Percentiles rank a stretch among this genome's conserved stretches.
Conservation (phyloP, 2,329 filamentous ascomycete genomes). For the Biscogniauxia marginata region DNA sequence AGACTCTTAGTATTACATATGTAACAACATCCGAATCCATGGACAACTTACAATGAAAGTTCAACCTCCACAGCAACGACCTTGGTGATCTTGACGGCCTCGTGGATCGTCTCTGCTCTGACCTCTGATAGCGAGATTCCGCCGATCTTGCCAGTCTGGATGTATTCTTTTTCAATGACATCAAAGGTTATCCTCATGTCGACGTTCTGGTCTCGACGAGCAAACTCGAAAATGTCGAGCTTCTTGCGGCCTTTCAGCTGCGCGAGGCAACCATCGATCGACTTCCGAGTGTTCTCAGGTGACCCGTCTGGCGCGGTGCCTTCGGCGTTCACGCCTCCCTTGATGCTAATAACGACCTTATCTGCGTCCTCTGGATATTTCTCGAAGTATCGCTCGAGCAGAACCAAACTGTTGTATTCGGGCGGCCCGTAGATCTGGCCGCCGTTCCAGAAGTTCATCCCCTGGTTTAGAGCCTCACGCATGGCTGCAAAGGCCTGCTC, state of each 20-base stretch:
- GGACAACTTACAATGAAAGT: constrained; percentile 31
- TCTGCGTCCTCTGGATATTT: constrained; percentile 56
- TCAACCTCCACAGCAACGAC: constrained; percentile 40
- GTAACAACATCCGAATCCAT: background rate
- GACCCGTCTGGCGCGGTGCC: constrained; percentile 42
- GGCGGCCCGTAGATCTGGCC: constrained; percentile 55
- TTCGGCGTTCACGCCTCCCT: constrained; percentile 45
- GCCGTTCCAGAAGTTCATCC: constrained; percentile 50
- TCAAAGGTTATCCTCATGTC: constrained; percentile 37
- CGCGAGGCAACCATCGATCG: constrained; percentile 48
- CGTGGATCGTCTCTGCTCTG: constrained; percentile 38
- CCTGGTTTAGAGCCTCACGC: constrained; percentile 42
- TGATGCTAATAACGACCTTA: constrained; percentile 56
- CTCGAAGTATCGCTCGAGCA: constrained; percentile 55
- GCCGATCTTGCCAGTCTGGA: constrained; percentile 40
- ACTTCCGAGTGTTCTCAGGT: constrained; percentile 46
- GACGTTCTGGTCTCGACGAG: constrained; percentile 45
- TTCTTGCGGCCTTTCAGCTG: constrained; percentile 45
- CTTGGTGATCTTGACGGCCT: constrained; percentile 34
- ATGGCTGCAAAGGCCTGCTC: constrained; percentile 47
- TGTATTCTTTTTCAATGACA: constrained; percentile 35
- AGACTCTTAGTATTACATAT: constrained; percentile 11
- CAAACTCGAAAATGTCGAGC: constrained; percentile 54
- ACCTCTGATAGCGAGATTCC: constrained; percentile 42
- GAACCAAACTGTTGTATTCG: constrained; percentile 49